Conservation (phyloP, 2,329 filamentous ascomycete genomes). For the Apiospora rasikravindrae region DNA sequence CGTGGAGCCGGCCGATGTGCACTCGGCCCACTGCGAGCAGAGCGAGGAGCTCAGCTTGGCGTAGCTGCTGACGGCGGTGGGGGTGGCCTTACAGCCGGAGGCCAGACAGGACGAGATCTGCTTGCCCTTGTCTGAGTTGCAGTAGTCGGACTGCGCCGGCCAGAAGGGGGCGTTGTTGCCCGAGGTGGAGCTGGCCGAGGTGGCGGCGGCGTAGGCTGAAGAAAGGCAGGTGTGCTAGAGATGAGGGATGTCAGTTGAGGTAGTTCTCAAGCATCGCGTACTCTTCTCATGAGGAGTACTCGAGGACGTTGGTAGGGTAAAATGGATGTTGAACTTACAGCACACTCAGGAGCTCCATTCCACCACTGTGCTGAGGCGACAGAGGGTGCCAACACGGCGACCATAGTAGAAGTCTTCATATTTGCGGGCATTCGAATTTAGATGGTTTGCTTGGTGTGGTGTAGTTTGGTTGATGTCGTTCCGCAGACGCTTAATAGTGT, state of each 20-base stretch:
- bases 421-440: conserved; percentile 11
- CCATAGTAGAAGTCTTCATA: conserved; percentile 41
- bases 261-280: no score
- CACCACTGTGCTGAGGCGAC: conserved; percentile 44
- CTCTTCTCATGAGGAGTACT: neutral
- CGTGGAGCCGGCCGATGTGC: conserved; percentile 44
- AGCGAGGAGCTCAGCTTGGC: conserved; percentile 46
- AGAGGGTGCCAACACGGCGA: conserved; percentile 34
- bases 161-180: conserved; percentile 32
- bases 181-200: conserved; percentile 36
- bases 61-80: conserved; percentile 37
- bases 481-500: neutral
- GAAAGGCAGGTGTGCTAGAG: conserved; percentile 49
- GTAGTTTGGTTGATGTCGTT: neutral
- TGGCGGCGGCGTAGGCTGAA: conserved; percentile 40
- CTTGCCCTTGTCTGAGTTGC: conserved; percentile 34
- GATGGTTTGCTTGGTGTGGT: neutral
- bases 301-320: neutral
- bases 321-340: no score
- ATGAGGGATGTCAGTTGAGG: neutral
- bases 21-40: conserved; percentile 46
- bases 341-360: conserved; percentile 47
- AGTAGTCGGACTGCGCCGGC: conserved; percentile 40
- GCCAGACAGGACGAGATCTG: conserved; percentile 37
- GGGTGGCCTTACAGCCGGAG: conserved; percentile 33